Percentiles rank a stretch among this genome's conserved stretches.
phyloP scores from a whole-genome alignment of 257 asterid genomes.

The Knoxia roxburghii region DNA sequence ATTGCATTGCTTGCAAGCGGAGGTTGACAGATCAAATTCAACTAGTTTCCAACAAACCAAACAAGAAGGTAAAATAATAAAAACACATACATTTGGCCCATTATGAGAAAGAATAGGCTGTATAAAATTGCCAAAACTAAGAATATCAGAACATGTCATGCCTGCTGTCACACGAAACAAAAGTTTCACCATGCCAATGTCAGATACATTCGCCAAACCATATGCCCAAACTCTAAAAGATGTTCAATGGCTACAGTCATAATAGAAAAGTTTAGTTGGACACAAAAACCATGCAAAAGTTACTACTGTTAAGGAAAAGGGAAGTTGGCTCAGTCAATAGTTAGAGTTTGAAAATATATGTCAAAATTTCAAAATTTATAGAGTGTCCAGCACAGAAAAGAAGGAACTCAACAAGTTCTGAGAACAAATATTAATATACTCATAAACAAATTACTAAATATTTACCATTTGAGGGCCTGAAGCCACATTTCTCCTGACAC shows the following conservation, averaged over 20 bases:
- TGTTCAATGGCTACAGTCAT: slow-evolving; percentile 1
- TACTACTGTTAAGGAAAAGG: background rate
- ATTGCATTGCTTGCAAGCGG: background rate
- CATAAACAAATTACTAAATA: background rate
- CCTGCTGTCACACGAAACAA: background rate
- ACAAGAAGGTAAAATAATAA: background rate
- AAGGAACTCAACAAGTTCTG: background rate
- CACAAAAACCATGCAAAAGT: background rate
- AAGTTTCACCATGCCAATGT: background rate
- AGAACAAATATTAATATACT: background rate
- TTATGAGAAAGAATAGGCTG: background rate
- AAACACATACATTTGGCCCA: background rate
- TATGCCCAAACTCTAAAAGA: slow-evolving; percentile 1
- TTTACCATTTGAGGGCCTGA: slow-evolving; percentile 77
- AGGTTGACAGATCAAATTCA: background rate
- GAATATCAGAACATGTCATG: background rate
- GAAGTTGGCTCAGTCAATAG: background rate
- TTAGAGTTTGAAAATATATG: background rate
- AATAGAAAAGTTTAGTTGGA: background rate
- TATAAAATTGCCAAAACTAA: background rate
- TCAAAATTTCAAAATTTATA: too few species aligned
- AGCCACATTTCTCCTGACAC: slow-evolving; percentile 83
- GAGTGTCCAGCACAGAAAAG: background rate
- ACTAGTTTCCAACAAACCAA: background rate
- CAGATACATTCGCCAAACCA: background rate